Conservation (phyloP, 257 asterid genomes). For the Nicotiana attenuata region DNA sequence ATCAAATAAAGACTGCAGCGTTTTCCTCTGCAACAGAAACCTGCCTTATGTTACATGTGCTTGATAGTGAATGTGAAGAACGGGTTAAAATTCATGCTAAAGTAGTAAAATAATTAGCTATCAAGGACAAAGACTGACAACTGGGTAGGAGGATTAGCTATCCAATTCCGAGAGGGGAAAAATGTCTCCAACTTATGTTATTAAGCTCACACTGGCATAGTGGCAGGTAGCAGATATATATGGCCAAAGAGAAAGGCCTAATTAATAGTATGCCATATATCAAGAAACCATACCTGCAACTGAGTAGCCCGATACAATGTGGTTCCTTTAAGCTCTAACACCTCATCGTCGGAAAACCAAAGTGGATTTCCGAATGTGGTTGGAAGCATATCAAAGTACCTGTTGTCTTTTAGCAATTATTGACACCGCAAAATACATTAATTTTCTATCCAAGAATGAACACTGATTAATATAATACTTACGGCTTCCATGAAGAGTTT, state of each 20-base stretch:
- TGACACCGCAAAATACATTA: not conserved
- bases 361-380: slow-evolving; percentile 74
- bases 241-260: not conserved
- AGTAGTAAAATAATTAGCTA: not conserved
- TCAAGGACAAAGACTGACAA: not conserved
- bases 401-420: slow-evolving; percentile 15
- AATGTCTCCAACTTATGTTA: not conserved
- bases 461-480: slow-evolving; percentile 18
- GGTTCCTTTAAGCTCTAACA: slow-evolving; percentile 80
- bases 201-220: not conserved
- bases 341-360: slow-evolving; percentile 90
- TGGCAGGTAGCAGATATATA: not conserved
- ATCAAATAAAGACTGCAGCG: slow-evolving; percentile 52
- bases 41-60: slow-evolving; percentile 40
- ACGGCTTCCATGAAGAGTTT: slow-evolving; percentile 93
- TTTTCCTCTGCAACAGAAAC: slow-evolving; percentile 78
- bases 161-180: not conserved
- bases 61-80: slow-evolving; percentile 27
- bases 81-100: slow-evolving; percentile 5
- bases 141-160: not conserved
- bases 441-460: not conserved
- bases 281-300: slow-evolving; percentile 51
- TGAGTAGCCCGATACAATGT: slow-evolving; percentile 72
- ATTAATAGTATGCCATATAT: not conserved
- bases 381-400: slow-evolving; percentile 94